Evolutionary conservation across 202 grass and related monocot genomes (phyloP), one percentile per base, ranked within the genome.

Genomic region (Panicum virgatum): DNA sequence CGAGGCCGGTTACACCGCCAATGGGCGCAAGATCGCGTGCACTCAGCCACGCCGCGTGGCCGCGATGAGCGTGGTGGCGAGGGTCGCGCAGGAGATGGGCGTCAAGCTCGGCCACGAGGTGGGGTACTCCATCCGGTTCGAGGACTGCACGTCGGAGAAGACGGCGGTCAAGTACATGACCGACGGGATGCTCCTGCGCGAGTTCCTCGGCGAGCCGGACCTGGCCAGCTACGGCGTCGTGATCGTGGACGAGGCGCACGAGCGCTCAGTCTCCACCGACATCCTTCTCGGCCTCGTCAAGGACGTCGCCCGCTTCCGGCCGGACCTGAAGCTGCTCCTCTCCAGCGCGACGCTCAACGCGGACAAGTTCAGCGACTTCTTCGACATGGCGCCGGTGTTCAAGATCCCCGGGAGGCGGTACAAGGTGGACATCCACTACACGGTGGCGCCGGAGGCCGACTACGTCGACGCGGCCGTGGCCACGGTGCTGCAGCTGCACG

Each of bases 141-240:
- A 92, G 81, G 87, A 92, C 85, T 92, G 87, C 81, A 92, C 83
- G 32, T 86, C 80, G 34, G 79, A 90, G 18, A 87, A 75, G 81
- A 92, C 90, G 30, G 77, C 69, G 29, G 61, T 91, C 75, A 91
- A 84, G 82, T 91, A 91, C 86, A 85, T 91, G 82, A 91, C 85
- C 7, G 89, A 91, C 82, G 89, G 86, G 61, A 88, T 81, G 86
- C 86, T 91, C 5, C 43, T 88, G 34, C 64, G 86, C 0, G 89
- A 91, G 76, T 70, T 84, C 78, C 77, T 87, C 30, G 78, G 72
- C 70, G 78, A 91, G 61, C 89, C 89, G 39, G 77, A 85, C 86
- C 64, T 91, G 58, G 67, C 34, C 42, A 85, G 82, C 77, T 88
- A 91, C 82, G 88, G 82, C 27, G 78, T 91, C 4, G 74, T 91